A percentile compares a stretch with the other conserved stretches of the same genome.
phyloP scores from a whole-genome alignment of 1,139 yeast species.

The Debaryomyces nepalensis region DNA sequence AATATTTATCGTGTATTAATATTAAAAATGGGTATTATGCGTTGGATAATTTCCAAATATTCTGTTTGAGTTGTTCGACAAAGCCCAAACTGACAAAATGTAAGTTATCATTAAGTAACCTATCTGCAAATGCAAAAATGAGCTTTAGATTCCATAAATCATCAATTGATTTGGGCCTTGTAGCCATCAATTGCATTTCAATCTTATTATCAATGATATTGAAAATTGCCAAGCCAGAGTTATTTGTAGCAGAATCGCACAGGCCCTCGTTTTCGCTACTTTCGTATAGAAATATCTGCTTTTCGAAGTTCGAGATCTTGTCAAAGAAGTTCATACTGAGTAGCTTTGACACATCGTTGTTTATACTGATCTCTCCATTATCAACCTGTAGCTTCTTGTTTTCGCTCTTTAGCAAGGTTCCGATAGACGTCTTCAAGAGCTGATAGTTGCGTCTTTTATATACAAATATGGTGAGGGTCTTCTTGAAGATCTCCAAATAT shows the following conservation, averaged over 20 bases:
- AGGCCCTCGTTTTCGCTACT: constrained; percentile 23
- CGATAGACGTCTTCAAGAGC: constrained; percentile 39
- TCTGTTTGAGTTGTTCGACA: constrained; percentile 54
- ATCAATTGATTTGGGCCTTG: constrained; percentile 49
- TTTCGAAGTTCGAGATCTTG: constrained; percentile 38
- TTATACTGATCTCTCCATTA: constrained; percentile 33
- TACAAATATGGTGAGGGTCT: constrained; percentile 53
- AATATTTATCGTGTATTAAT: neutral
- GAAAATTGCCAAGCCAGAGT: constrained; percentile 40
- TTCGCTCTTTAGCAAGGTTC: constrained; percentile 42
- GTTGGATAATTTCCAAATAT: constrained; percentile 39
- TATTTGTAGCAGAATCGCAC: constrained; percentile 20
- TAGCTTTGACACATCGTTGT: constrained; percentile 29
- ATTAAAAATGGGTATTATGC: constrained; percentile 4
- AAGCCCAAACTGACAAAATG: constrained; percentile 53
- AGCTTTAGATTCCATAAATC: constrained; percentile 71
- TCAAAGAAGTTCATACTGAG: constrained; percentile 29
- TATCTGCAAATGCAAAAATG: constrained; percentile 65
- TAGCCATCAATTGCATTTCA: constrained; percentile 53
- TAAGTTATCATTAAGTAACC: constrained; percentile 33
- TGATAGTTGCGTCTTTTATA: constrained; percentile 51
- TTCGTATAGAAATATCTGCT: constrained; percentile 39
- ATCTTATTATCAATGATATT: constrained; percentile 61
- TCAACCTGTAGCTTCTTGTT: constrained; percentile 35
- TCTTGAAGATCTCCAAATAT: constrained; percentile 47